Evolutionary conservation across 106 monocot species (phyloP).

Genomic region (Chionographis japonica): DNA sequence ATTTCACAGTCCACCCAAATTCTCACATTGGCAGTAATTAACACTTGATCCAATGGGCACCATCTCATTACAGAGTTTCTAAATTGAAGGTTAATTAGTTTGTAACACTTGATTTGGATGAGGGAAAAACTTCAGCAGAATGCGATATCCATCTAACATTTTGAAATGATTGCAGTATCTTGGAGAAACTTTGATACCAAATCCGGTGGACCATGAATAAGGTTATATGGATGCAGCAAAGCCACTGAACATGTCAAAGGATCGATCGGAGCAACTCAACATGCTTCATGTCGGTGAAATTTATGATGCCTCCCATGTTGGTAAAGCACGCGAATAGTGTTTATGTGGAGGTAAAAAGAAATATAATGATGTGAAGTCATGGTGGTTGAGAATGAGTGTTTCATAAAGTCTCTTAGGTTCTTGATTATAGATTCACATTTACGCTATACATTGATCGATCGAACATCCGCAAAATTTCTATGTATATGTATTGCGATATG

Average conservation of each 20-base stretch:
- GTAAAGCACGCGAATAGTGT: slow-evolving; percentile 14
- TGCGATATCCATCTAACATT: too few relatives aligned
- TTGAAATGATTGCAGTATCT: too few relatives aligned
- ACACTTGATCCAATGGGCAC: too few relatives aligned
- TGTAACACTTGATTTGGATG: too few relatives aligned
- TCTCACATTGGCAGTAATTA: too few relatives aligned
- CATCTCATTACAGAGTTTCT: too few relatives aligned
- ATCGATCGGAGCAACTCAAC: too few relatives aligned
- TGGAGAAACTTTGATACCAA: not conserved
- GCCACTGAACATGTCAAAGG: not conserved
- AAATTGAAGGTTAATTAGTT: too few relatives aligned
- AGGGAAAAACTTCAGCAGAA: too few relatives aligned
- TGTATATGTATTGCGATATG: too few relatives aligned
- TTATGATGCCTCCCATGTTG: slow-evolving; percentile 6
- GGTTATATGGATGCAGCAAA: slow-evolving; percentile 1
- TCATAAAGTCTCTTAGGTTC: slow-evolving; percentile 7
- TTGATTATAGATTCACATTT: not conserved
- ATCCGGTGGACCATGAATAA: not conserved
- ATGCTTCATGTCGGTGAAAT: not conserved
- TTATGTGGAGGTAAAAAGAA: slow-evolving; percentile 11
- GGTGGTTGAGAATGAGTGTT: slow-evolving; percentile 14
- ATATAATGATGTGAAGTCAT: slow-evolving; percentile 26
- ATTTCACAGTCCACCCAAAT: too few relatives aligned
- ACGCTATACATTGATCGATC: not conserved
- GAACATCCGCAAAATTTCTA: not conserved